Evolutionary conservation across 768 basidiomycete genomes (phyloP), one percentile per base, ranked within the genome.

Genomic region (Rhodotorula babjevae): DNA sequence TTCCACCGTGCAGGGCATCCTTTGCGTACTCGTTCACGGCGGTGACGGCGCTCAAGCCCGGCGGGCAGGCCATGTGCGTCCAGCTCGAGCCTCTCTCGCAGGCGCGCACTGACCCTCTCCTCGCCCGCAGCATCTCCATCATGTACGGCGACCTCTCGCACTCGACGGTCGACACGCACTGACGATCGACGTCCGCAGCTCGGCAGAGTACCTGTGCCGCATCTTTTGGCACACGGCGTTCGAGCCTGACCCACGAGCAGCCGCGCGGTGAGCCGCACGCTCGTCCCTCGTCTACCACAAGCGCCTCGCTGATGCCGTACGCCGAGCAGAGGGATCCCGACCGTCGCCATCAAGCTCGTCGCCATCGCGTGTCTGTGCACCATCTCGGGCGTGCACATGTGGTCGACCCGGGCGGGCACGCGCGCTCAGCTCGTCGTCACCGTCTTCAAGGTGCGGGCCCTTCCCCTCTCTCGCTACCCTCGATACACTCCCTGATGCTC

Each of bases 1-100:
- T 36, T 36, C 9, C 3, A 7, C 2, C n/a, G 1, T 49, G 40
- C 40, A 50, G 53, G 9, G 57, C 49, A 47, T 50, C 55, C 15
- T 99, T 92, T 80, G 85, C 96, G 18, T 99, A 92, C 82, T 89
- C 93, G 25, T 99, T 93, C 92, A 93, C 92, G 23, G 89, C 94
- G 3, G 91, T 95, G 50, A 88, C 95, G 61, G 88, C 89, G 56
- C 87, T 97, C 59, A 93, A 77, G 57, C 75, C 74, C 3, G 68
- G 77, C 2, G 67, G 63, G 14, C 73, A 72, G 42, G 76, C 67
- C 21, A 58, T 67, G 29, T 61, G 2, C 27, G 36, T 71, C 70
- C 36, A 67, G 61, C 1, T 61, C 66, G 16, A 65, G 71, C 2
- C 67, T 68, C 25, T 65, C 72, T 44, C 31, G 31, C 14, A 12